Evolutionary conservation across 1,284 basidiomycete species (phyloP), one percentile per base, ranked within the genome.

Genomic region (Puccinia coronata): DNA sequence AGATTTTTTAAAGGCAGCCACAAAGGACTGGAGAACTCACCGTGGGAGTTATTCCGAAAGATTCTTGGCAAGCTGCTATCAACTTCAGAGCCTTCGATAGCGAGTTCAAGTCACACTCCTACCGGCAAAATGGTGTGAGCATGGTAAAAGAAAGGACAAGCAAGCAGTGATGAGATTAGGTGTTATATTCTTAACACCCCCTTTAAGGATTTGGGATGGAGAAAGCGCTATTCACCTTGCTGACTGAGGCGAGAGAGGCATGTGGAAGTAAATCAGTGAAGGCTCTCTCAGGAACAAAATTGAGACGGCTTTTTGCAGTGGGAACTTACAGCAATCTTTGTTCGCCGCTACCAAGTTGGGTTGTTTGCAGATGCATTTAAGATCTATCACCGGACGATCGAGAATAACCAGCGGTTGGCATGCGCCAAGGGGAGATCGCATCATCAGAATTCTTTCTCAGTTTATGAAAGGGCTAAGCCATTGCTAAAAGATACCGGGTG

Each of bases 21-120:
- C 23, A 4, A 16, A 23, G n/a, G 31, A 12, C 57, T 39, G 16
- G 34, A 63, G 39, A 25, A 63, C 34, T 63, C 36, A 63, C 59
- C 59, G 34, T 1, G 23, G 59, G 34, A 23, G 34, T 63, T 23
- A 63, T 34, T 63, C 59, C 59, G 39, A 63, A 39, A 23, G 59
- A 63, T 63, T 63, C 59, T 63, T 63, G 31, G 34, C 59, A 63
- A 39, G 59, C 39, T 20, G 59, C 59, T 12, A 39, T 16, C 59
- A 63, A 39, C 6, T 63, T 63, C 2, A 63, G 34, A 8, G 59
- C 59, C 28, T 63, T 63, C 34, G 59, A 36, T 20, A 39, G 59
- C 34, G 59, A 63, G 59, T 63, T 63, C 3, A 63, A 63, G 59
- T 63, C 59, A 63, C 59, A 63, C 34, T 63, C 59, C 59, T 63